Evolutionary conservation across 1,139 yeast species (phyloP).

Genomic region (Saccharomyces hybrid): DNA sequence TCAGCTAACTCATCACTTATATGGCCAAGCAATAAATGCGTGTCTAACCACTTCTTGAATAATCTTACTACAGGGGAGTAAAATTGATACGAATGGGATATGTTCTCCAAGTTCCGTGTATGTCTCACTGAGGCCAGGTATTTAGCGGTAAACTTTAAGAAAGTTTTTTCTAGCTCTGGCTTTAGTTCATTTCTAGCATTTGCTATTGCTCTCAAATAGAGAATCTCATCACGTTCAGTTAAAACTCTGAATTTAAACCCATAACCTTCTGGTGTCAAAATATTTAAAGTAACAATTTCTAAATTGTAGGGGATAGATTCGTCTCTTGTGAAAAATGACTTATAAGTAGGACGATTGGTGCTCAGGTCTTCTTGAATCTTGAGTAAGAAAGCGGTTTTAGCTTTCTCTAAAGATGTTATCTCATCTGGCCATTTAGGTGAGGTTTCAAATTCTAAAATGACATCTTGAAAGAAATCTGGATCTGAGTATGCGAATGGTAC

Average conservation of each 20-base stretch:
- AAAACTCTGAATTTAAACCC: conserved; percentile 70
- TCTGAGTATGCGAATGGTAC: conserved; percentile 72
- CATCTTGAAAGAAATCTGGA: conserved; percentile 76
- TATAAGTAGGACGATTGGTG: conserved; percentile 43
- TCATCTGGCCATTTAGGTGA: conserved; percentile 95
- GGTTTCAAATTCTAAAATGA: conserved; percentile 78
- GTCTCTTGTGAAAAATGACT: conserved; percentile 54
- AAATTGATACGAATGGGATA: conserved; percentile 66
- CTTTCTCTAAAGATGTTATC: conserved; percentile 70
- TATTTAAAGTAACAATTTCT: conserved; percentile 49
- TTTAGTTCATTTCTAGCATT: conserved; percentile 53
- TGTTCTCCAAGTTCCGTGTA: conserved; percentile 63
- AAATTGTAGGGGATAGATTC: conserved; percentile 60
- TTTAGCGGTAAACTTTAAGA: conserved; percentile 56
- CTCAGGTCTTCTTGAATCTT: conserved; percentile 55
- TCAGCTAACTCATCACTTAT: conserved; percentile 75
- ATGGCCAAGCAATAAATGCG: conserved; percentile 43
- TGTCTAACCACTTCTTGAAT: conserved; percentile 84
- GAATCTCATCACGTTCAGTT: conserved; percentile 73
- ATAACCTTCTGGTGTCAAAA: conserved; percentile 80
- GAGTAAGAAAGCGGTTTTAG: conserved; percentile 81
- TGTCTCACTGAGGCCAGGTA: conserved; percentile 70
- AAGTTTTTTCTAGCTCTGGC: conserved; percentile 54
- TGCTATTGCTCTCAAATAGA: conserved; percentile 62
- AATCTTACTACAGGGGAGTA: conserved; percentile 76